Evolutionary conservation across 805 yeast genomes (phyloP), one percentile per base, ranked within the genome.

Genomic region (Lipomyces spencermartinsiae): DNA sequence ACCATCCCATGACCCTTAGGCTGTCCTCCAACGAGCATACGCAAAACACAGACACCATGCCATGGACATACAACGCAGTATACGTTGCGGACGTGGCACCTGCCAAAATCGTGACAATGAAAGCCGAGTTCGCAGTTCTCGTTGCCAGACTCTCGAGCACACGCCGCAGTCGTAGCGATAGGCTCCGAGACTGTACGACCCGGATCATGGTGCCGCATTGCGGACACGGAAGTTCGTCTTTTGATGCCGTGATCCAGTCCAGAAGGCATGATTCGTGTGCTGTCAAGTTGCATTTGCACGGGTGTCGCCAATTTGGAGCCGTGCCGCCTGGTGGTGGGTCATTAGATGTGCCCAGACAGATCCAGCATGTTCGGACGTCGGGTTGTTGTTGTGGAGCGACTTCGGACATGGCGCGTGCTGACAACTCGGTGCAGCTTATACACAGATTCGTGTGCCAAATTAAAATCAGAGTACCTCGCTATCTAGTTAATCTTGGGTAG

Each of bases 231-330:
- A 22, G 58, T 46, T 9, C 37, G 34, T 31, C 63, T 37, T 60
- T 65, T 22, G 60, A 71, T 25, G 39, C 67, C 19, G 54, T 66
- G 62, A 61, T 67, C 85, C 85, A 83, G 10, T 79, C 78, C 10
- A 81, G 72, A 46, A 84, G 75, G 63, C 87, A 84, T 59, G 74
- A 74, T 57, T 83, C 79, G 71, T 84, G 87, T 3, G 85, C 86
- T 10, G 77, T 71, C 33, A 84, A 71, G 4, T 82, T 81, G 73
- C 87, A 84, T 19, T 74, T 66, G 66, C 86, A 84, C 1, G 85
- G 85, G 22, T 77, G 78, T 19, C 82, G 78, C 85, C 85, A 83
- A 61, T 78, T 80, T 31, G 77, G 76, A 1, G 79, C 76, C 57
- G 76, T 78, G 16, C 73, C 75, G 25, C 66, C 67, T 4, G 78